Evolutionary conservation across 306 rosid genomes (phyloP), one percentile per base, ranked within the genome.

Genomic region (Abrus precatorius): DNA sequence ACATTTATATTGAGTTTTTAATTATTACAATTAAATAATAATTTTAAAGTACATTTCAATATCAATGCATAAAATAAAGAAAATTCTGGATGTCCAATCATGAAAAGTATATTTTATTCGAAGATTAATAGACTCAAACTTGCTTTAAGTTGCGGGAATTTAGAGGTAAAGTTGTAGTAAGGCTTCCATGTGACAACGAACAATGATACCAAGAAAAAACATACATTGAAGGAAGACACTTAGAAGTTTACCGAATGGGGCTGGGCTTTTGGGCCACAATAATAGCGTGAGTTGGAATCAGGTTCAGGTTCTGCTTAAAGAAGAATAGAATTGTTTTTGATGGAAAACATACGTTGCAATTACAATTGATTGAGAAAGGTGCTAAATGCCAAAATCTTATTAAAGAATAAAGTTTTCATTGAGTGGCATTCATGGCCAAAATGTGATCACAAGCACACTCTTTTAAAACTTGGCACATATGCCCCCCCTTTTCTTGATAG

Each of bases 361-460:
- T 76, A 45, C 69, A 74, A 34, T 78, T 64, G 85, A 85, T 68
- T 66, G 82, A 78, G 79, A 85, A 78, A 85, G 75, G 75, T 82
- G 86, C 75, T 56, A 56, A 52, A 44, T 73, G 13, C 40, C 32
- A 75, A 29, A 56, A 40, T 69, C 41, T 68, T 69, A 64, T 63
- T 53, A 69, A n/a, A 41, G 86, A 86, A 82, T 86, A 61, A 79
- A 82, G 64, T 86, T 70, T 72, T n/a, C 11, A 27, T 60, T 82
- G 10, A 81, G 41, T 29, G 34, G 69, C 36, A 72, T 60, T 77
- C 77, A 75, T 76, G 84, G 81, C 85, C 62, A 78, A 84, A 62
- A 65, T 72, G 55, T 64, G 75, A 82, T 76, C 84, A 67, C 85
- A 74, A 44, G 40, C 41, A 6, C 77, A 50, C 67, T 44, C 72